phyloP scores from a whole-genome alignment of 2,329 filamentous ascomycete genomes.

The Penicillium rolfsii region DNA sequence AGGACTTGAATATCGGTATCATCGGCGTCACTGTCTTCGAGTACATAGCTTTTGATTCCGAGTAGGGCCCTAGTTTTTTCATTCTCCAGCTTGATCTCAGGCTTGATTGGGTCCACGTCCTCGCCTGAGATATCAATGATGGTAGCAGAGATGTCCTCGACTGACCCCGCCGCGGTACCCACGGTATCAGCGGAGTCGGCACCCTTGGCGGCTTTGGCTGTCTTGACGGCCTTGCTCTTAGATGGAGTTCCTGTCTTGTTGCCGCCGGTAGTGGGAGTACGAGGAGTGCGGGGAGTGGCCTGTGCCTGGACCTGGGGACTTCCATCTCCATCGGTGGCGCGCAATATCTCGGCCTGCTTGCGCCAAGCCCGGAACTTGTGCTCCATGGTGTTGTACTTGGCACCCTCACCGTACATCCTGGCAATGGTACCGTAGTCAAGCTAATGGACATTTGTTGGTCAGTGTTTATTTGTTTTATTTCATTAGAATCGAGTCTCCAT shows the following conservation, averaged over 20 bases:
- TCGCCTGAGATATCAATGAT: constrained; percentile 6
- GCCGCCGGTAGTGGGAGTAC: neutral
- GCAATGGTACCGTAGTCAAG: constrained; percentile 52
- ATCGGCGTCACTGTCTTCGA: neutral
- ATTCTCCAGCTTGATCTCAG: constrained; percentile 9
- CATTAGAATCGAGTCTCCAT: neutral
- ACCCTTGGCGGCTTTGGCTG: neutral
- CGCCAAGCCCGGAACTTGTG: constrained; percentile 52
- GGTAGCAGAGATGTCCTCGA: neutral
- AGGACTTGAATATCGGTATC: neutral
- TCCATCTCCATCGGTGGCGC: constrained; percentile 16
- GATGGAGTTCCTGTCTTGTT: neutral
- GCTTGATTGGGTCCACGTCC: constrained; percentile 3
- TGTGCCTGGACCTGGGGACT: neutral
- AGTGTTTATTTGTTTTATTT: neutral
- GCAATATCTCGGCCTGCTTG: constrained; percentile 43
- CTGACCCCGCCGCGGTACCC: neutral
- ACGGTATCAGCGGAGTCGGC: neutral
- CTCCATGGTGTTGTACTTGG: constrained; percentile 55
- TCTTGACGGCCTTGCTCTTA: neutral
- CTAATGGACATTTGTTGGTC: constrained; percentile 34
- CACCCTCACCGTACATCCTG: constrained; percentile 48
- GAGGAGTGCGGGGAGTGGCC: neutral
- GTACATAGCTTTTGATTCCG: neutral
- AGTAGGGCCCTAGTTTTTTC: neutral